Base-by-base conservation (phyloP, 1,139 yeast species). In the Yamadazyma membranifaciens region DNA sequence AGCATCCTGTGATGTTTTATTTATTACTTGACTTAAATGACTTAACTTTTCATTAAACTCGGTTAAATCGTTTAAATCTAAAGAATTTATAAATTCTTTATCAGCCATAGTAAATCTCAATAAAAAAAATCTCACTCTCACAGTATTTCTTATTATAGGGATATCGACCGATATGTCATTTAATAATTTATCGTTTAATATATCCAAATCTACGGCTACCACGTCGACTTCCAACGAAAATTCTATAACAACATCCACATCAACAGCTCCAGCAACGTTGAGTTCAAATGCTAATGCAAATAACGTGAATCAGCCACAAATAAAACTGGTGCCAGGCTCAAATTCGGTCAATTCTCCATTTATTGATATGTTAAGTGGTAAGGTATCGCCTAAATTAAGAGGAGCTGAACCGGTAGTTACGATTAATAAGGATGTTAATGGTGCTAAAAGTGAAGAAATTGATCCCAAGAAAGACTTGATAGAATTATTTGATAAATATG, bases 131-230 rank as follows among this genome's bases (percentile, higher is more conserved):
- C 5, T 6, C 5, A 20, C 5, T 7, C 24, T 20, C 24, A 20
- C 24, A 20, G 24, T 20, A 6, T 20, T 20, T 7, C 24, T 20
- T 20, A 20, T n/a, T n/a, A n/a, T n/a, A 20, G 24, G 7, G 24
- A 20, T 25, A 10, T 11, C 28, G 9, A 26, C 28, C 28, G 14
- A 10, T 25, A 65, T 64, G 70, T 54, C 69, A 15, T 63, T 59
- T 49, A 65, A 60, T 45, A 64, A 57, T 42, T 65, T 59, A 38
- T 60, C 63, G n/a, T 70, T 69, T 48, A 69, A 58, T 44, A 57
- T 69, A 14, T 55, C 69, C 36, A 71, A 71, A 50, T 54, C 76
- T 6, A 59, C 67, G 2, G 66, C 77, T n/a, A 71, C 77, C 2
- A 71, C 76, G 2, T 69, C 75, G 20, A 69, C 75, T 11, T 61